Base-by-base conservation (phyloP, 257 asterid species). In the Lycium barbarum region DNA sequence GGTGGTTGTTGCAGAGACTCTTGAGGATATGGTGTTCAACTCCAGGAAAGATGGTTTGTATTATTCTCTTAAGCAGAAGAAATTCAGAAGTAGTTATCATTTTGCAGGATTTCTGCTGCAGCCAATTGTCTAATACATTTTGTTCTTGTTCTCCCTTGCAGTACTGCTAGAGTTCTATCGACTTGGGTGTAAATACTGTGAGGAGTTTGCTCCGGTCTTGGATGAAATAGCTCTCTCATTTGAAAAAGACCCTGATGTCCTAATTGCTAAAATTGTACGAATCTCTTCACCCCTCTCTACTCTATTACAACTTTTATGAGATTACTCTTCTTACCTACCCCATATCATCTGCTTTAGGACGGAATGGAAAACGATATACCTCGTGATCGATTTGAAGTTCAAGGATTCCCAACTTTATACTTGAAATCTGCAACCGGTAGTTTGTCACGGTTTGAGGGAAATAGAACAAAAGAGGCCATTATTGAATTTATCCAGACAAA, bases 111-210 rank as follows among this genome's bases (percentile, higher is more conserved):
- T 35, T 67, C 9, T 35, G 14, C 40, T 35, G 49, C 76, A 67
- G 49, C 51, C 7, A 51, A 51, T 26, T 40, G 57, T 43, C 17
- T 18, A 43, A 59, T n/a, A 72, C 26, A 26, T 53, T 14, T 78
- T 74, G 47, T 14, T 76, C 22, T 36, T 73, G 61, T 20, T 26
- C 10, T 36, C 20, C 65, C 22, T 83, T 79, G 51, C 94, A 93
- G 97, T 95, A 84, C 86, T 95, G 73, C 79, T 95, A 0, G 96
- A 94, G 83, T 94, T 95, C 88, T 93, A 95, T 82, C 94, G 96
- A 51, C 97, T 97, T 10, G 93, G 97, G 95, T 94, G 98, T 79
- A 94, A 95, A 85, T 96, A 94, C 90, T 93, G 98, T 94, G 86
- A 93, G 92, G 80, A 87, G 65, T 88, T 95, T 76, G 97, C 98